These are phyloP conservation scores for Sclerotinia borealis DNA, from an alignment of 2,329 filamentous ascomycete genomes.

Conservation along the genomic window DNA sequence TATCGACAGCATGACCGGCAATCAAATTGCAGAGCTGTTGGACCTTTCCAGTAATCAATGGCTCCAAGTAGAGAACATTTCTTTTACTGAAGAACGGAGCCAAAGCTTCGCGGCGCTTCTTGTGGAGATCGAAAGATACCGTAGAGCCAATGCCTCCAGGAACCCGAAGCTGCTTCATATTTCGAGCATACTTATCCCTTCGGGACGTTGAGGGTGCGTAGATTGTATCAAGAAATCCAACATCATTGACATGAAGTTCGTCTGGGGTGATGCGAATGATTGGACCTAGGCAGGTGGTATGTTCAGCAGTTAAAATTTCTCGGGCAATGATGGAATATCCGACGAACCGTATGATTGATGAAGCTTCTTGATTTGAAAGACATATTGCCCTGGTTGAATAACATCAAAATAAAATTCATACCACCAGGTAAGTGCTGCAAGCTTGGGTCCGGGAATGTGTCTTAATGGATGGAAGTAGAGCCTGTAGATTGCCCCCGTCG, in stretches of 20 bases:
- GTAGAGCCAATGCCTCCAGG: conserved; percentile 6
- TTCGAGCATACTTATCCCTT: conserved; percentile 11
- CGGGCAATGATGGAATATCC: not conserved
- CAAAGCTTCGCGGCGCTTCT: conserved; percentile 18
- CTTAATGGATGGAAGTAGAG: not conserved
- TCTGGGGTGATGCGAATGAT: conserved; percentile 33
- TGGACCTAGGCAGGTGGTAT: conserved; percentile 14
- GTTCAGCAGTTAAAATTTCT: not conserved
- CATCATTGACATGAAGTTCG: conserved; percentile 36
- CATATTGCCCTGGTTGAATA: conserved; percentile 37
- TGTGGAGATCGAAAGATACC: conserved; percentile 17
- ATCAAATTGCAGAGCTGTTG: conserved; percentile 12
- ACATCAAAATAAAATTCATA: conserved; percentile 39
- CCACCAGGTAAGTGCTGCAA: conserved; percentile 26
- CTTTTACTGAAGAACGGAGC: conserved; percentile 21
- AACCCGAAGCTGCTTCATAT: not conserved
- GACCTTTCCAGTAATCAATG: conserved; percentile 19
- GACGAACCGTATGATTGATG: conserved; percentile 35
- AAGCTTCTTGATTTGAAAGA: conserved; percentile 37
- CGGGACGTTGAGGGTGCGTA: conserved; percentile 27
- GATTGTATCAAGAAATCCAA: conserved; percentile 36
- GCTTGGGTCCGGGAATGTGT: not conserved
- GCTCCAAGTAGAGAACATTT: conserved; percentile 18
- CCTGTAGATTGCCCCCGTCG: not conserved
- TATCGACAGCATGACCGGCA: not conserved